Evolutionary conservation across 2,329 filamentous ascomycete species (phyloP), one percentile per base, ranked within the genome.

Genomic region (Ceratocystis variospora): DNA sequence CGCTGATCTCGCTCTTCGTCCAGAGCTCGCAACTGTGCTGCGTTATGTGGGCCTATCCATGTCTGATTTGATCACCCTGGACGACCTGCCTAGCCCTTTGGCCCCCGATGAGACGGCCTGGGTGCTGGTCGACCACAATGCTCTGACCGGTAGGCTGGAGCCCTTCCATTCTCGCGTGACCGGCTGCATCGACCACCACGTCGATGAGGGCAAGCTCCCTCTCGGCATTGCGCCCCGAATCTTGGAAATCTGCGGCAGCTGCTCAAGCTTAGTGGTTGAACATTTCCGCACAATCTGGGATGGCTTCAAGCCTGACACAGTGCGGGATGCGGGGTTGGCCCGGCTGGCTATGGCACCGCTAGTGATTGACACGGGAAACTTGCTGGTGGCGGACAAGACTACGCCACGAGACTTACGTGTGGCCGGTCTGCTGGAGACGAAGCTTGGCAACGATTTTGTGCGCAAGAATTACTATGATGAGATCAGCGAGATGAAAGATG

Each of bases 101-200:
- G 71, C 74, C 0, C 78, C 83, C 0, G 78, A 81, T 31, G 80
- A 83, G 61, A 87, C 87, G 1, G 78, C 77, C 62, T 91, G 87
- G 87, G 76, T 37, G 31, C 78, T 94, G 0, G 88, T 94, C 3
- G 89, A 94, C 75, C 90, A 94, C 77, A 94, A 94, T 72, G 80
- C 78, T 0, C 77, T 90, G 61, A 86, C 87, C 5, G 87, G 88
- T 0, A 71, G 75, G 15, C 76, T 93, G 17, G 75, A 73, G 46
- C 74, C 78, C 17, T 89, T 84, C 71, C 75, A 76, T 0, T 68
- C 72, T 3, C 76, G 77, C 7, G 81, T 92, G 0, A 75, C 79
- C 3, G 87, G 86, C 3, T 86, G 86, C 69, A 81, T 94, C 65
- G 89, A 94, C 74, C 89, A 94, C 75, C 90, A 94, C 73, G 85